Conservation (phyloP, 306 rosid species). For the Prunus mongolica region DNA sequence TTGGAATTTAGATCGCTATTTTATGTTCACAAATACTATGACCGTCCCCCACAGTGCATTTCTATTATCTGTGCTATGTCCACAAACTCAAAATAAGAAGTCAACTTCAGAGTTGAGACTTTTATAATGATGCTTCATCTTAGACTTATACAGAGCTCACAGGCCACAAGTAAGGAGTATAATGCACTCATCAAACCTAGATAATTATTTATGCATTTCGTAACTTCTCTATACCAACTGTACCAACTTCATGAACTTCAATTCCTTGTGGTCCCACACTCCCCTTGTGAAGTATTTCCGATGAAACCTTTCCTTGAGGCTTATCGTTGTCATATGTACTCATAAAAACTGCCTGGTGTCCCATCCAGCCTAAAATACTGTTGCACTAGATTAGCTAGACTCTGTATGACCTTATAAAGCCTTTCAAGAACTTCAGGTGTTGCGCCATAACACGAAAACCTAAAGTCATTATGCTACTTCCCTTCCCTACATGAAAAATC, state of each 20-base stretch:
- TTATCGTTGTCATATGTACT: background rate
- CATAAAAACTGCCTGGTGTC: background rate
- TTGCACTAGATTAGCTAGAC: background rate
- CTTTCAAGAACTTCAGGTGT: background rate
- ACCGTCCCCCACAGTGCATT: too few species aligned
- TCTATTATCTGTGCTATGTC: too few species aligned
- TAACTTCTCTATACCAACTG: background rate
- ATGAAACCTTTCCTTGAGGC: background rate
- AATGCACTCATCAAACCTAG: background rate
- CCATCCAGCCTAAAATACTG: background rate
- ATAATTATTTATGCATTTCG: background rate
- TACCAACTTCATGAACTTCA: conserved; percentile 1
- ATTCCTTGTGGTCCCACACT: background rate
- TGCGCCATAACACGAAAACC: background rate
- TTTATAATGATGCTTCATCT: too few species aligned
- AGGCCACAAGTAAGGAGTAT: too few species aligned
- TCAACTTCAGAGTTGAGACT: too few species aligned
- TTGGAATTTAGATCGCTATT: too few species aligned
- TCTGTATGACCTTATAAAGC: background rate
- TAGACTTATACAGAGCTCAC: too few species aligned
- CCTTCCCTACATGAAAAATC: background rate
- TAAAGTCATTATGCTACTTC: background rate
- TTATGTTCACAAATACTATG: too few species aligned
- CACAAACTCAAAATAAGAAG: too few species aligned
- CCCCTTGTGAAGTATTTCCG: background rate